These are phyloP conservation scores for Helichrysum umbraculigerum DNA, from an alignment of 129 eudicot genomes.

Conservation along the genomic window DNA sequence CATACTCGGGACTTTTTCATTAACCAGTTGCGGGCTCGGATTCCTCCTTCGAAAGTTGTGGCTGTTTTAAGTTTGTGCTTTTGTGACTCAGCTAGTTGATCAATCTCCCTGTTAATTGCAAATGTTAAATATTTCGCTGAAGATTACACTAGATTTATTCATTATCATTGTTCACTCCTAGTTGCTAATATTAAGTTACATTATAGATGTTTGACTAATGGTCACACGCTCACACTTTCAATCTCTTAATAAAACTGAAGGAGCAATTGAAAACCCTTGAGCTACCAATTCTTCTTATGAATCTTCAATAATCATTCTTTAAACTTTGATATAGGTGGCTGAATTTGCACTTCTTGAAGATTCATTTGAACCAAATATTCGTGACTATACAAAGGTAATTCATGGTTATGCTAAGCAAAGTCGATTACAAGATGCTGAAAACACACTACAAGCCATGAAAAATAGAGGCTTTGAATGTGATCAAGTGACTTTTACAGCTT, in stretches of 20 bases:
- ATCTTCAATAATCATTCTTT: neutral
- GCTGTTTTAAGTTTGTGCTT: no score
- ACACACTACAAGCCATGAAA: slow-evolving; percentile 58
- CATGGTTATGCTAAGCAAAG: slow-evolving; percentile 73
- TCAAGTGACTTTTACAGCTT: slow-evolving; percentile 78
- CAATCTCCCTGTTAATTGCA: no score
- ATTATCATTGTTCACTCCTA: neutral
- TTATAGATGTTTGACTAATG: neutral
- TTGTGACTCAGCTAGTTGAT: no score
- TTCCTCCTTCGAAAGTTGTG: no score
- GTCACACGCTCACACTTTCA: neutral
- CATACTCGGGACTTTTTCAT: no score
- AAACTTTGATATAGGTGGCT: slow-evolving; percentile 49
- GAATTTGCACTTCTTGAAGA: slow-evolving; percentile 73
- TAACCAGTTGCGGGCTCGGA: no score
- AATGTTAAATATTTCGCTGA: neutral
- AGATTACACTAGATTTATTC: neutral
- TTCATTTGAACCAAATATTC: slow-evolving; percentile 80
- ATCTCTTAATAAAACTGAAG: neutral
- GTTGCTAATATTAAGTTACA: neutral
- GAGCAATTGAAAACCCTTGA: neutral
- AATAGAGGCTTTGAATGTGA: slow-evolving; percentile 61
- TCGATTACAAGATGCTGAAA: slow-evolving; percentile 72
- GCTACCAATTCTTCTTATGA: neutral
- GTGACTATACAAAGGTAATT: slow-evolving; percentile 88